Evolutionary conservation across 345 rosid species (phyloP).

Genomic region (Citrus trifoliata): DNA sequence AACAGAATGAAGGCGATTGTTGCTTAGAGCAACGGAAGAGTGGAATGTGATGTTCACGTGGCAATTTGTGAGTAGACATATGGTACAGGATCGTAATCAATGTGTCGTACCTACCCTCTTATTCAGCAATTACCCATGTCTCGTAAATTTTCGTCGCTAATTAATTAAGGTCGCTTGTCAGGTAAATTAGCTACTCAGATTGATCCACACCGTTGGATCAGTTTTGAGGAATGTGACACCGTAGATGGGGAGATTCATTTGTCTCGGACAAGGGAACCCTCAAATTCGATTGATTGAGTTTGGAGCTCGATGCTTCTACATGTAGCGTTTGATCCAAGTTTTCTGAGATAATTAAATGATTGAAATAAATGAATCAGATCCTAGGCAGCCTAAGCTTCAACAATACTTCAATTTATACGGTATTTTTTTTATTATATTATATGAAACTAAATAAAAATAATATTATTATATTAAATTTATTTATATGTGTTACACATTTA

Average conservation of each 20-base stretch:
- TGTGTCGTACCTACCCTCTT: not conserved
- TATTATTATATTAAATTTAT: too few species aligned
- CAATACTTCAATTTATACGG: not conserved
- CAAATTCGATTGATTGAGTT: not conserved
- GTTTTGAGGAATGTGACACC: not conserved
- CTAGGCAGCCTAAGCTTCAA: not conserved
- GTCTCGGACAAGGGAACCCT: not conserved
- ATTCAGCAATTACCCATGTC: too few species aligned
- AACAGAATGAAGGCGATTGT: not conserved
- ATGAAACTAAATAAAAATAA: too few species aligned
- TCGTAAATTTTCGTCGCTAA: not conserved
- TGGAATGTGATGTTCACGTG: not conserved
- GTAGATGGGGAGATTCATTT: not conserved
- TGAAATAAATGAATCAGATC: not conserved
- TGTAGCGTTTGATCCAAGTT: not conserved
- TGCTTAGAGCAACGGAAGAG: not conserved
- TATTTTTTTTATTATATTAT: not conserved
- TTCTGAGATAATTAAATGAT: not conserved
- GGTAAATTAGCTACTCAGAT: not conserved
- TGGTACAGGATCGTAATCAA: not conserved
- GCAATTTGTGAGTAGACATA: not conserved
- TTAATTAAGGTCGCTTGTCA: not conserved
- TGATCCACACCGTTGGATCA: not conserved
- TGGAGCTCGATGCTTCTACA: not conserved
- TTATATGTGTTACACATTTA: too few species aligned